Percentiles rank a stretch among this genome's conserved stretches.
phyloP scores from a whole-genome alignment of 2,329 filamentous ascomycete genomes.

The Colletotrichum sp. region DNA sequence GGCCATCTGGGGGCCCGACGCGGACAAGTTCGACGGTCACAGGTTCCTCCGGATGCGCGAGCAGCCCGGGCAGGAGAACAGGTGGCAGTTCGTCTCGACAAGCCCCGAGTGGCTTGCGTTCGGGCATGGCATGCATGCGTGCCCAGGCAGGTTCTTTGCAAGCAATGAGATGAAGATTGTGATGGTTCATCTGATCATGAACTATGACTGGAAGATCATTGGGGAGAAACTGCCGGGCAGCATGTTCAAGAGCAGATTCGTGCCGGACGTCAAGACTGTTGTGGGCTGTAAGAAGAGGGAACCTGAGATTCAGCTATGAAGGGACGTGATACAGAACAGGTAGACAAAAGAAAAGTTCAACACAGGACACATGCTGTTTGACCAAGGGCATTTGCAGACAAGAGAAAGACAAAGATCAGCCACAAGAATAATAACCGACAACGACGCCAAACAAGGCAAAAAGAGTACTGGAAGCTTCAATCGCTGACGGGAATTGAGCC shows the following conservation, averaged over 20 bases:
- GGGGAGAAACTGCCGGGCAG: neutral
- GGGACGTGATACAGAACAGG: neutral
- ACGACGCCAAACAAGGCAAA: neutral
- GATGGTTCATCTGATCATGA: conserved; percentile 42
- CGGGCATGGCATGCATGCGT: conserved; percentile 42
- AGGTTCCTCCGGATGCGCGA: conserved; percentile 9
- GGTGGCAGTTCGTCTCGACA: conserved; percentile 46
- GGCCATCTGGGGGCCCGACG: neutral
- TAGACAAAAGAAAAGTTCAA: neutral
- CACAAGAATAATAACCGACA: no score
- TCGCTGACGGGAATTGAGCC: conserved; percentile 20
- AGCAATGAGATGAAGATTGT: conserved; percentile 50
- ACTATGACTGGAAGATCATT: conserved; percentile 35
- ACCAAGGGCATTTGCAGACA: neutral
- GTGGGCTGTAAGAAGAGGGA: neutral
- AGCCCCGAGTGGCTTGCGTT: conserved; percentile 38
- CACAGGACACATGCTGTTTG: neutral
- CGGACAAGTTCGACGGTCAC: neutral
- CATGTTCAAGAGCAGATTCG: neutral
- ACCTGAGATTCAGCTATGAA: neutral
- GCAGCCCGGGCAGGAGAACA: conserved; percentile 11
- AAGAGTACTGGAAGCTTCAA: neutral
- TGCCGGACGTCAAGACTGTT: neutral
- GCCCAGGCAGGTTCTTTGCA: conserved; percentile 50
- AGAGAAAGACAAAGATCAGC: neutral